Percentiles rank a stretch among this genome's conserved stretches.
Conservation (phyloP, 1,284 basidiomycete species). For the Sanghuangporus baumii region DNA sequence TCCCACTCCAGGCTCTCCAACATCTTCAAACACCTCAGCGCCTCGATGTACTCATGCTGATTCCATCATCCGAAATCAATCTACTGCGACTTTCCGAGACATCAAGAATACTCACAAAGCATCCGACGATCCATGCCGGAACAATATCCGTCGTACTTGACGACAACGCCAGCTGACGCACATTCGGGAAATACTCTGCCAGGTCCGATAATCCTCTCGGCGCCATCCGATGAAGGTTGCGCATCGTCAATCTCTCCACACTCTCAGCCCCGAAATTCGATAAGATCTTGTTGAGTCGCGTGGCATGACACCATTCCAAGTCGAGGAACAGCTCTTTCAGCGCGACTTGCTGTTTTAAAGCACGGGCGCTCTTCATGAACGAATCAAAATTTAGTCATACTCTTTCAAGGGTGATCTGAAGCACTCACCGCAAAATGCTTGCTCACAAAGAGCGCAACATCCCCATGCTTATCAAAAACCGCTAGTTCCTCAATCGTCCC, state of each 20-base stretch:
- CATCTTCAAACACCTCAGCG: neutral
- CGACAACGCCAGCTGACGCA: neutral
- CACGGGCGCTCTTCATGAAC: neutral
- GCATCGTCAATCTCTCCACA: neutral
- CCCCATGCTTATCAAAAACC: neutral
- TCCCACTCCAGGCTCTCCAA: neutral
- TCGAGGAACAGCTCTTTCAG: neutral
- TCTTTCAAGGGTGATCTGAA: neutral
- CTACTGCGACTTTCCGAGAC: neutral
- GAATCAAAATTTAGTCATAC: neutral
- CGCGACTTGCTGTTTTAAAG: neutral
- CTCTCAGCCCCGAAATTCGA: neutral
- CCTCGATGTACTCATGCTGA: neutral
- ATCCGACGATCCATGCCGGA: neutral
- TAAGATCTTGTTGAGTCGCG: neutral
- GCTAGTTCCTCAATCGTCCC: neutral
- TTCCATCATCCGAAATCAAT: neutral
- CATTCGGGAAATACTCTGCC: neutral
- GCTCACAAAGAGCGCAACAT: conserved; percentile 2
- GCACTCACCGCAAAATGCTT: neutral
- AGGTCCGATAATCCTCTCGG: neutral
- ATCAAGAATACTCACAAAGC: neutral
- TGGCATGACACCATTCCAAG: conserved; percentile 1
- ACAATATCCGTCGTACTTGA: conserved; percentile 4
- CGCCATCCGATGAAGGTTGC: neutral